Conservation (phyloP, 2,329 filamentous ascomycete species). For the Parafenestella ontariensis region DNA sequence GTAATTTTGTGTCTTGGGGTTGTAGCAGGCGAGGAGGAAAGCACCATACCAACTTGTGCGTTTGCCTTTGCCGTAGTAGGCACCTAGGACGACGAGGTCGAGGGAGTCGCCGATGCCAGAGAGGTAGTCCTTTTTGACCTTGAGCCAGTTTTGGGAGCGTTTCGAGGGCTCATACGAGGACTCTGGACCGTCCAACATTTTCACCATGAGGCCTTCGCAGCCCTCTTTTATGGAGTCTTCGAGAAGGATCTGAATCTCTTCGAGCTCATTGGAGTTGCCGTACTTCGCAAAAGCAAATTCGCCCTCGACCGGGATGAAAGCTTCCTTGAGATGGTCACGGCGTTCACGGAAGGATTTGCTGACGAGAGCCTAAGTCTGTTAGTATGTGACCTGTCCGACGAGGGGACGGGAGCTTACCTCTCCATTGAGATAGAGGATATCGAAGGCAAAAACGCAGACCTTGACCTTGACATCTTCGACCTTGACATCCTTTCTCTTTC, state of each 20-base stretch:
- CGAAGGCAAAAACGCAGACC: conserved; percentile 96
- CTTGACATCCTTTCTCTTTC: conserved; percentile 97
- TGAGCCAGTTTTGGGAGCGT: conserved; percentile 97
- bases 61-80: conserved; percentile 94
- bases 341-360: conserved; percentile 86
- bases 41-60: conserved; percentile 95
- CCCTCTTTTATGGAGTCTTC: conserved; percentile 96
- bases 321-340: conserved; percentile 73
- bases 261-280: conserved; percentile 86
- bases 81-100: conserved; percentile 92
- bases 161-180: conserved; percentile 96
- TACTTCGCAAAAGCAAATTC: conserved; percentile 90
- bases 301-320: conserved; percentile 81
- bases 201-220: conserved; percentile 98
- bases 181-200: conserved; percentile 94
- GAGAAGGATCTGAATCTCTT: conserved; percentile 90
- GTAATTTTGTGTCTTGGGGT: conserved; percentile 78
- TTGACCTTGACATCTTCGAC: conserved; percentile 94
- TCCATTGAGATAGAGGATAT: conserved; percentile 91
- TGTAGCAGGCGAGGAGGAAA: conserved; percentile 95
- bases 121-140: conserved; percentile 98
- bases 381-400: conserved; percentile 12
- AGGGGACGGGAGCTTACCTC: conserved; percentile 59
- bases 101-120: conserved; percentile 92
- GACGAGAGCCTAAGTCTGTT: conserved; percentile 68